phyloP scores from a whole-genome alignment of 495 filamentous ascomycete species.

The Penicillium coprophilum region DNA sequence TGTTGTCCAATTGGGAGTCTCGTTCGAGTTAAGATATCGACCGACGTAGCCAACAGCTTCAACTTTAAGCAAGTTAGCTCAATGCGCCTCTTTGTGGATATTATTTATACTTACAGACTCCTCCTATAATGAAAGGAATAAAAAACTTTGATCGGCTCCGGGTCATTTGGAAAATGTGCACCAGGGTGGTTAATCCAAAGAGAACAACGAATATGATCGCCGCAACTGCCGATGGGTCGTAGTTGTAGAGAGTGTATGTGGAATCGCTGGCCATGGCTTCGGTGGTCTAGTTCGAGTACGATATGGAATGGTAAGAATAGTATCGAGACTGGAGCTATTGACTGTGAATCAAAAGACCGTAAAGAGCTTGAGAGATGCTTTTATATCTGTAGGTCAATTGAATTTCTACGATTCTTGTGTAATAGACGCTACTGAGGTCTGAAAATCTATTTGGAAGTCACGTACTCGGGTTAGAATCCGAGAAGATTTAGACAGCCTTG shows the following conservation, averaged over 20 bases:
- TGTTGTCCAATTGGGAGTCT: constrained; percentile 19
- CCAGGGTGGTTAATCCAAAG: constrained; percentile 24
- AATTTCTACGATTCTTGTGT: too few relatives aligned
- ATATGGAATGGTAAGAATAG: too few relatives aligned
- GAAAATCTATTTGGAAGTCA: too few relatives aligned
- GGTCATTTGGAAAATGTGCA: constrained; percentile 38
- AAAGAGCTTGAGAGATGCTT: too few relatives aligned
- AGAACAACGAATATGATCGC: constrained; percentile 13
- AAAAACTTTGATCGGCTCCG: constrained; percentile 45
- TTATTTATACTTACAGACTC: constrained; percentile 40
- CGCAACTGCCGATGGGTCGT: constrained; percentile 15
- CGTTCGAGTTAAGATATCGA: constrained; percentile 22
- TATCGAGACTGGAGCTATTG: too few relatives aligned
- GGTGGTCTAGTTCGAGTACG: not conserved
- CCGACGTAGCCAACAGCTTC: constrained; percentile 32
- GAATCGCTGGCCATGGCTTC: not conserved
- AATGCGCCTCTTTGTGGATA: not conserved
- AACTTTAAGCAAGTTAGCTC: constrained; percentile 14
- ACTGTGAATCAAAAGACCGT: too few relatives aligned
- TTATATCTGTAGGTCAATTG: too few relatives aligned
- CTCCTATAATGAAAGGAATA: constrained; percentile 50
- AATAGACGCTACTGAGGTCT: too few relatives aligned
- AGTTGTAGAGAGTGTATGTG: constrained; percentile 19
- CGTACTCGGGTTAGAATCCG: not conserved
- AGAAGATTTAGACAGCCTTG: not conserved